Conservation (phyloP, 2,329 filamentous ascomycete species). For the Fusarium concolor region DNA sequence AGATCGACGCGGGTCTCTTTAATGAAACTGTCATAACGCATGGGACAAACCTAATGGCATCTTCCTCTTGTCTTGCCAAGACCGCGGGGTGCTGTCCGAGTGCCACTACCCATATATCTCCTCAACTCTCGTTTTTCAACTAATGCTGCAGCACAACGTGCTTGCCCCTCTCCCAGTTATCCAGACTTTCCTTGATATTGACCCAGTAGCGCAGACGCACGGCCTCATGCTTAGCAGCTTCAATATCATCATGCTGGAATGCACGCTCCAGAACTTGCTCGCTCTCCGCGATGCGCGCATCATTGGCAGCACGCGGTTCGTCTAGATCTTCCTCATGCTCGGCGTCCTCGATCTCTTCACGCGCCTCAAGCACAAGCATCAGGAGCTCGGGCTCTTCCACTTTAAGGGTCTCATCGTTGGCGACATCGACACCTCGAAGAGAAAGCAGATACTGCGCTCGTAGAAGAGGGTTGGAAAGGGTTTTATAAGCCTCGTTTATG, state of each 20-base stretch:
- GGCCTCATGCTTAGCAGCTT: constrained; percentile 75
- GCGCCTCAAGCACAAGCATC: constrained; percentile 82
- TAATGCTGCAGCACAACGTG: constrained; percentile 65
- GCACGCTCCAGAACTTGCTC: constrained; percentile 71
- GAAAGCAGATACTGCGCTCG: constrained; percentile 91
- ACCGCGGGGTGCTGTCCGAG: neutral
- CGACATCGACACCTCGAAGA: constrained; percentile 79
- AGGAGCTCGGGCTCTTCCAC: constrained; percentile 77
- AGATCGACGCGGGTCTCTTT: neutral
- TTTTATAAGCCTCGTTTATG: constrained; percentile 94
- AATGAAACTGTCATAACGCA: neutral
- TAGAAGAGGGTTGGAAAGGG: constrained; percentile 79
- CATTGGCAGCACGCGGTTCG: constrained; percentile 72
- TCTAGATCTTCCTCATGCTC: constrained; percentile 72
- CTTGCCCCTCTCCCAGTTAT: constrained; percentile 86
- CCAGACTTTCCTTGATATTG: constrained; percentile 83
- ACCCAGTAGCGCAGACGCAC: constrained; percentile 89
- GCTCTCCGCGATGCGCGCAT: constrained; percentile 71
- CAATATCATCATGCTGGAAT: constrained; percentile 75
- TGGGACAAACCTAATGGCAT: neutral
- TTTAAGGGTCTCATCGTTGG: constrained; percentile 79
- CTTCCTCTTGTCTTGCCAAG: neutral
- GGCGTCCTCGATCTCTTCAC: constrained; percentile 80
- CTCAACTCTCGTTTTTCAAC: neutral
- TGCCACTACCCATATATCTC: neutral